Evolutionary conservation across 257 asterid genomes (phyloP).

Genomic region (Nicotiana otophora): DNA sequence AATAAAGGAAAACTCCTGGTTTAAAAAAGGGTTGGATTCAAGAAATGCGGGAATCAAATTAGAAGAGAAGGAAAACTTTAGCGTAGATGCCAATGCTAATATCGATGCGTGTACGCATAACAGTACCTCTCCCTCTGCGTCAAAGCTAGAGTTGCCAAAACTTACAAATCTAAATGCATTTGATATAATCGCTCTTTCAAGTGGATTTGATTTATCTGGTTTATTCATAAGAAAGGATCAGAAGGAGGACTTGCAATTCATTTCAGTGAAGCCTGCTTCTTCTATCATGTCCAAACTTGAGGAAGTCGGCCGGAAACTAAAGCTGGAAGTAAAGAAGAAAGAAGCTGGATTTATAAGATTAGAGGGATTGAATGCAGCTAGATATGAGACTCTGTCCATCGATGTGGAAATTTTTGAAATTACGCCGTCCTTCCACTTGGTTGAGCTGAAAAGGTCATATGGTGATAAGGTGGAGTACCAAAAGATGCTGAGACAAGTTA

Average conservation of each 20-base stretch:
- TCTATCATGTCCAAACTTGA: slow-evolving; percentile 50
- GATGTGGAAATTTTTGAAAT: slow-evolving; percentile 47
- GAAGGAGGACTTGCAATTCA: slow-evolving; percentile 66
- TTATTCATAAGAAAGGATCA: slow-evolving; percentile 55
- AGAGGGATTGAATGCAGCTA: slow-evolving; percentile 27
- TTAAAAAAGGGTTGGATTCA: slow-evolving; percentile 38
- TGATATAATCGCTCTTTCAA: slow-evolving; percentile 75
- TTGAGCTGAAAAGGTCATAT: slow-evolving; percentile 53
- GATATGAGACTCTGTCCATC: slow-evolving; percentile 34
- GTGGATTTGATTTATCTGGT: slow-evolving; percentile 75
- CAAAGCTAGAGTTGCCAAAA: slow-evolving; percentile 27
- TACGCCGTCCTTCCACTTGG: slow-evolving; percentile 46
- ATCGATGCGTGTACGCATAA: neutral
- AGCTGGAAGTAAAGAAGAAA: slow-evolving; percentile 36
- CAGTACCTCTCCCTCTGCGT: neutral
- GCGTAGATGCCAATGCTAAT: neutral
- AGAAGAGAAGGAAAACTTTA: neutral
- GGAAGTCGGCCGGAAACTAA: slow-evolving; percentile 37
- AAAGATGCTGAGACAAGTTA: slow-evolving; percentile 31
- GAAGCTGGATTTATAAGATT: slow-evolving; percentile 26
- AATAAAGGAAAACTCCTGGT: slow-evolving; percentile 68
- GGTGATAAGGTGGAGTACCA: slow-evolving; percentile 56
- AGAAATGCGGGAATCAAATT: neutral
- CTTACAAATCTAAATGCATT: slow-evolving; percentile 59
- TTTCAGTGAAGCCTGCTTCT: slow-evolving; percentile 32